Conservation (phyloP, 1,284 basidiomycete species). For the Calocybe gambosa region DNA sequence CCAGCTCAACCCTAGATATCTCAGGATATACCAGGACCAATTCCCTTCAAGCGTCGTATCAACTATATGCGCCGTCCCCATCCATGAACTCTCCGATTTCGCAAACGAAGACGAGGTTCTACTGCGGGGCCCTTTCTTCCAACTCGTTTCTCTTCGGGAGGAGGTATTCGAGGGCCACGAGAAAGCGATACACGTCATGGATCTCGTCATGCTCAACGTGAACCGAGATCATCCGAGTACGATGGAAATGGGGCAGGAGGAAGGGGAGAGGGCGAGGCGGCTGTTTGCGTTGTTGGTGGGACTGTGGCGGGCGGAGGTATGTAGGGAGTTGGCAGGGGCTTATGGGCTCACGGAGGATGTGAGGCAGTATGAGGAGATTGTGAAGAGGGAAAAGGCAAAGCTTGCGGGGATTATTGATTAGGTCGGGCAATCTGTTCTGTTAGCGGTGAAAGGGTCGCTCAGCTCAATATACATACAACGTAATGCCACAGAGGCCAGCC, state of each 20-base stretch:
- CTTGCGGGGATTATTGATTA: slow-evolving; percentile 3
- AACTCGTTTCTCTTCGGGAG: slow-evolving; percentile 14
- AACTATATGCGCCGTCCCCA: slow-evolving; percentile 19
- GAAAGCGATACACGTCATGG: slow-evolving; percentile 14
- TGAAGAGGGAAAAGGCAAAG: slow-evolving; percentile 3
- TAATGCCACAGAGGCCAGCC: too few species aligned
- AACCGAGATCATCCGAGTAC: slow-evolving; percentile 21
- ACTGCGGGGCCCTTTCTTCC: slow-evolving; percentile 20
- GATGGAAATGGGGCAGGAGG: slow-evolving; percentile 16
- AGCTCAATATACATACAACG: too few species aligned
- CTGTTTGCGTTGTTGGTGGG: slow-evolving; percentile 17
- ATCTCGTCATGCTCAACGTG: slow-evolving; percentile 18
- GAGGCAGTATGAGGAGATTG: slow-evolving; percentile 10
- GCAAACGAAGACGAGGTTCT: slow-evolving; percentile 18
- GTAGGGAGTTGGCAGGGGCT: slow-evolving; percentile 10
- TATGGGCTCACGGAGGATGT: slow-evolving; percentile 13
- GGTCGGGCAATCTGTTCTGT: neutral
- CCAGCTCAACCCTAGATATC: slow-evolving; percentile 11
- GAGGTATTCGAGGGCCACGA: slow-evolving; percentile 13
- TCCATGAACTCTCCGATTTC: slow-evolving; percentile 17
- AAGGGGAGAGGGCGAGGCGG: slow-evolving; percentile 16
- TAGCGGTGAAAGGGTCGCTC: too few species aligned
- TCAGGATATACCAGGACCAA: slow-evolving; percentile 13
- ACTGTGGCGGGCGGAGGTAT: slow-evolving; percentile 16
- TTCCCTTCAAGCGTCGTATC: slow-evolving; percentile 20